Base-by-base conservation (phyloP, 176 grass and related monocot genomes). In the Leersia perrieri region DNA sequence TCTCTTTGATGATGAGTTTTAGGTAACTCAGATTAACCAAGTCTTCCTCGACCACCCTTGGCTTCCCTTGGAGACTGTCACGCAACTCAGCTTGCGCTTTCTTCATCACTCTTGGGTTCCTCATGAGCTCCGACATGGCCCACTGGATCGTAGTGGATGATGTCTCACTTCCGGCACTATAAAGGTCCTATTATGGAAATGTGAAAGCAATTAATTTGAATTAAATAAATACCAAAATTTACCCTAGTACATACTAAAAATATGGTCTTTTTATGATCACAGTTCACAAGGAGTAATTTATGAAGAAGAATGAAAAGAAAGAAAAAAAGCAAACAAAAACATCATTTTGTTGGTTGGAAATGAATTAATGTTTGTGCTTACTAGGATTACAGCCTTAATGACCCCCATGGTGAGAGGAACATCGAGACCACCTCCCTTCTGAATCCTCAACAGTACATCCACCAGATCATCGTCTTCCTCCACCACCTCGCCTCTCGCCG, bases 391-490 rank as follows among this genome's bases (percentile, higher is more conserved):
- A 5, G 55, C 60, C 11, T 82, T 87, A 55, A 87, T 53, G 23
- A 36, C 39, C 55, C 69, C 84, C 76, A 80, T 86, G 60, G 84
- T 86, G 33, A 86, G 76, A 34, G 84, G 84, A 33, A 74, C 26
- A 9, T 80, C 84, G 26, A 80, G 69, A 33, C 44, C 69, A 5
- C 68, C 83, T 38, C 72, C 83, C 33, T 39, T 76, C 36, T 61
- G 85, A 18, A 81, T 30, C 78, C 71, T 82, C 20, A 87, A 41
- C 20, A 87, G 85, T 23, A 76, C 53, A 13, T 74, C 76, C 20
- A 86, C 69, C 0, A 86, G 60, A 26, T 86, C 65, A 14, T 62
- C 49, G 5, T 55, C 76, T 60, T 86, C 67, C 31, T 72, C 70
- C 27, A 7, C 33, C 13, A 5, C 68, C 5, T 2, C 5, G 15